A percentile compares a stretch with the other conserved stretches of the same genome.
Evolutionary conservation across 257 asterid species (phyloP).

Genomic region (Echites panduratus): DNA sequence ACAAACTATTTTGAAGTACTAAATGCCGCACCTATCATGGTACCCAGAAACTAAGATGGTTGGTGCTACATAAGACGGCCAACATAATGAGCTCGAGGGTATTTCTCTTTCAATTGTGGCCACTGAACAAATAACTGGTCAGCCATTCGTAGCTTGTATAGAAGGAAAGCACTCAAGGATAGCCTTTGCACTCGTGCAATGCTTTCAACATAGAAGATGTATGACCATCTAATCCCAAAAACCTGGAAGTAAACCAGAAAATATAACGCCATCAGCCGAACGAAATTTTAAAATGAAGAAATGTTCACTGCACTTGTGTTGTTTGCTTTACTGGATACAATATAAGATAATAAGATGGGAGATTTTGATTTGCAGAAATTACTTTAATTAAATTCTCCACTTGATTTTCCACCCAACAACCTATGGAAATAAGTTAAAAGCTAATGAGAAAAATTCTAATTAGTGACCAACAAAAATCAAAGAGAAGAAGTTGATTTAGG

Average conservation of each 20-base stretch:
- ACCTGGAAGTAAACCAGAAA: conserved; percentile 39
- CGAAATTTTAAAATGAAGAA: neutral
- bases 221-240: conserved; percentile 78
- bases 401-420: no score
- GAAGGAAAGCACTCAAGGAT: conserved; percentile 78
- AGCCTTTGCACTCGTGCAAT: conserved; percentile 89
- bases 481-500: conserved; percentile 3
- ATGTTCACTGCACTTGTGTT: no score
- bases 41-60: conserved; percentile 1
- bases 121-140: conserved; percentile 93
- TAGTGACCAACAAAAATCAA: neutral
- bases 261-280: conserved; percentile 8
- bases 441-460: no score
- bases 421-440: no score
- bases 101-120: conserved; percentile 71
- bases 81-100: conserved; percentile 42
- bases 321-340: no score
- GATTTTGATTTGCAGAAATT: neutral
- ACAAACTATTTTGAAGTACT: neutral
- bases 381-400: no score
- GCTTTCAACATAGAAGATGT: conserved; percentile 85
- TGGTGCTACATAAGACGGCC: conserved; percentile 69
- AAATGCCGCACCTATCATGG: neutral
- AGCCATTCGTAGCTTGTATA: conserved; percentile 69
- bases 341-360: neutral